Evolutionary conservation across 176 grass and related monocot genomes (phyloP).

Genomic region (Oryza longistaminata): DNA sequence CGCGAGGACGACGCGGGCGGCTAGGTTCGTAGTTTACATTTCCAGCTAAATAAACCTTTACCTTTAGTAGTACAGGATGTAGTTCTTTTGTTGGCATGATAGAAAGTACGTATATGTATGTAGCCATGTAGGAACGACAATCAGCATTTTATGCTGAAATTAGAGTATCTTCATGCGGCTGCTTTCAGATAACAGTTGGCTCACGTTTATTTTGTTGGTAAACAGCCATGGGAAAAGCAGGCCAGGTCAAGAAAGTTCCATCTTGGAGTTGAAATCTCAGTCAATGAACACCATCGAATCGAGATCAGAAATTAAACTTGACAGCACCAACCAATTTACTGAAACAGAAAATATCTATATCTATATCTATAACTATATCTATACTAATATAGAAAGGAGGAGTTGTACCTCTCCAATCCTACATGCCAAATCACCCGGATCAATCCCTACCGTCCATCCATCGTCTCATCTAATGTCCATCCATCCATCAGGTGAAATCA

Average conservation of each 20-base stretch:
- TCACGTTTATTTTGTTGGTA: slow-evolving; percentile 31
- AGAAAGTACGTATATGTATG: not conserved
- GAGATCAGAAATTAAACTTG: not conserved
- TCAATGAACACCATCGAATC: not conserved
- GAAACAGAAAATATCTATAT: not conserved
- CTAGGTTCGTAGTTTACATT: slow-evolving; percentile 45
- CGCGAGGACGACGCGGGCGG: too few species aligned
- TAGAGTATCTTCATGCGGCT: slow-evolving; percentile 5
- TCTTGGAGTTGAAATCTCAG: slow-evolving; percentile 33
- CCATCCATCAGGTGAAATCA: too few species aligned
- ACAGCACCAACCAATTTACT: not conserved
- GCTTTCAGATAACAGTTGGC: not conserved
- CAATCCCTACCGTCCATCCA: too few species aligned
- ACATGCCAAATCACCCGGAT: too few species aligned
- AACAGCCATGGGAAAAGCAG: slow-evolving; percentile 61
- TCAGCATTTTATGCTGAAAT: slow-evolving; percentile 1
- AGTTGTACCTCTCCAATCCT: too few species aligned
- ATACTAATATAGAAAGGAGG: too few species aligned
- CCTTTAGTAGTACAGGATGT: not conserved
- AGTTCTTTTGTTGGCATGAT: not conserved
- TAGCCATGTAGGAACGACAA: not conserved
- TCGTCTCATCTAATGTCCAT: too few species aligned
- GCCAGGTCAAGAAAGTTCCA: slow-evolving; percentile 24
- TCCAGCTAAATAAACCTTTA: slow-evolving; percentile 1
- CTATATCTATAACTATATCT: too few species aligned